Evolutionary conservation across 2,329 filamentous ascomycete species (phyloP).

Genomic region (Diaporthe sp.): DNA sequence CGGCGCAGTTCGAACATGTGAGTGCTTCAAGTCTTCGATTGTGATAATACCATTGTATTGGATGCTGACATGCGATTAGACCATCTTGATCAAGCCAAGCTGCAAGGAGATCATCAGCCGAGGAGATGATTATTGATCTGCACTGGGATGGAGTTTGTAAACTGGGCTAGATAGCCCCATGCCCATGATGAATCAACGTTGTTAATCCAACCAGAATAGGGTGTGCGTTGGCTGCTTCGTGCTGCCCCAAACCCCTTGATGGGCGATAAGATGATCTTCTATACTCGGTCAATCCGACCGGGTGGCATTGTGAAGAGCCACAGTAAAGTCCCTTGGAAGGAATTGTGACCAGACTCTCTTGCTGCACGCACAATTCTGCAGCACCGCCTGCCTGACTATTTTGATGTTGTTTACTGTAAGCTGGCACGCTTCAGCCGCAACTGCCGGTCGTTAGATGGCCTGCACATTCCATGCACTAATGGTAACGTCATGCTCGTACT

Average conservation of each 20-base stretch:
- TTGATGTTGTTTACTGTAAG: neutral
- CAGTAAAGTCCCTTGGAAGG: neutral
- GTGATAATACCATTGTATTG: neutral
- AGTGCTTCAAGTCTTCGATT: slow-evolving; percentile 54
- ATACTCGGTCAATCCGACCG: neutral
- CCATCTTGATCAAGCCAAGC: slow-evolving; percentile 81
- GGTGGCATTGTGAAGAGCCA: neutral
- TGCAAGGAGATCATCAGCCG: slow-evolving; percentile 91
- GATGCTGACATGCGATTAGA: slow-evolving; percentile 60
- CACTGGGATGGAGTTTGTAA: neutral
- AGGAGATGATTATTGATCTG: slow-evolving; percentile 81
- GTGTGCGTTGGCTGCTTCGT: neutral
- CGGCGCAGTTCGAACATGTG: slow-evolving; percentile 95
- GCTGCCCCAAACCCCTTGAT: neutral
- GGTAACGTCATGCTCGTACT: neutral
- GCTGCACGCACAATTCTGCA: neutral
- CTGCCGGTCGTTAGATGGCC: neutral
- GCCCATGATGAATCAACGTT: slow-evolving; percentile 15
- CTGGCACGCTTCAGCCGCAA: neutral
- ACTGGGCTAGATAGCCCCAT: slow-evolving; percentile 1
- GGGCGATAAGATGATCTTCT: neutral
- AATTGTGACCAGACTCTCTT: too few relatives aligned
- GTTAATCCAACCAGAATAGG: neutral
- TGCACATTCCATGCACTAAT: neutral
- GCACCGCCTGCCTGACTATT: neutral